A percentile compares a stretch with the other conserved stretches of the same genome.
Conservation (phyloP, 352 stramenopile species). For the Elongisporangium prolatum region DNA sequence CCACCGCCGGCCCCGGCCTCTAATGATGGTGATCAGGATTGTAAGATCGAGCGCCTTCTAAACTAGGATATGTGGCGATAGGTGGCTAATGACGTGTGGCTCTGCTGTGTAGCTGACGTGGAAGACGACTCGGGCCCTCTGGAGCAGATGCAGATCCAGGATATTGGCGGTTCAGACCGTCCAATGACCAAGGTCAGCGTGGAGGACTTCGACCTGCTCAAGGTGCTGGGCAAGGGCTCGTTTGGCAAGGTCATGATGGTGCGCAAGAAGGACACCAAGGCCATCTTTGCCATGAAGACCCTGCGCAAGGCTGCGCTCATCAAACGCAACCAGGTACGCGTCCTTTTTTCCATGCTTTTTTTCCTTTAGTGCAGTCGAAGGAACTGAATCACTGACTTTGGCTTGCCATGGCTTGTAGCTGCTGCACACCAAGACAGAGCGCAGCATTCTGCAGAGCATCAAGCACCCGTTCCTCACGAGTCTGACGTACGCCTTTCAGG, state of each 20-base stretch:
- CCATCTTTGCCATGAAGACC: constrained; percentile 96
- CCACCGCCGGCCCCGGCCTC: constrained; percentile 19
- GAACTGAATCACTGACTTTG: neutral
- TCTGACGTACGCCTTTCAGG: constrained; percentile 81
- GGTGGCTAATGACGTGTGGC: constrained; percentile 4
- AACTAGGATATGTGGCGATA: neutral
- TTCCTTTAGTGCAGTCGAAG: neutral
- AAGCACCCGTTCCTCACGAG: constrained; percentile 90
- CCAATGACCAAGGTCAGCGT: constrained; percentile 84
- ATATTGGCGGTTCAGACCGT: constrained; percentile 59
- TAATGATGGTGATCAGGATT: neutral
- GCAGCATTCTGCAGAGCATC: constrained; percentile 91
- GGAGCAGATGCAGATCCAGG: constrained; percentile 80
- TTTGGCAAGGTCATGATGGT: constrained; percentile 97
- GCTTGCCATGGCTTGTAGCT: constrained; percentile 23
- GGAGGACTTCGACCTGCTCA: constrained; percentile 91
- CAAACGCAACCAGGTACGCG: constrained; percentile 86
- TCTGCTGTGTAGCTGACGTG: constrained; percentile 45
- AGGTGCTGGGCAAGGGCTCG: constrained; percentile 93
- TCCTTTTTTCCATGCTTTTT: neutral
- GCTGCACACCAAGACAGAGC: constrained; percentile 92
- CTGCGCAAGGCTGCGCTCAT: constrained; percentile 91
- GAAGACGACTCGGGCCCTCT: constrained; percentile 79
- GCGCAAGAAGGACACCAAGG: constrained; percentile 90
- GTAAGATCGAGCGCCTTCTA: neutral